These are phyloP conservation scores for Ganoderma multipileum DNA, from an alignment of 1,284 basidiomycete genomes.

Conservation along the genomic window DNA sequence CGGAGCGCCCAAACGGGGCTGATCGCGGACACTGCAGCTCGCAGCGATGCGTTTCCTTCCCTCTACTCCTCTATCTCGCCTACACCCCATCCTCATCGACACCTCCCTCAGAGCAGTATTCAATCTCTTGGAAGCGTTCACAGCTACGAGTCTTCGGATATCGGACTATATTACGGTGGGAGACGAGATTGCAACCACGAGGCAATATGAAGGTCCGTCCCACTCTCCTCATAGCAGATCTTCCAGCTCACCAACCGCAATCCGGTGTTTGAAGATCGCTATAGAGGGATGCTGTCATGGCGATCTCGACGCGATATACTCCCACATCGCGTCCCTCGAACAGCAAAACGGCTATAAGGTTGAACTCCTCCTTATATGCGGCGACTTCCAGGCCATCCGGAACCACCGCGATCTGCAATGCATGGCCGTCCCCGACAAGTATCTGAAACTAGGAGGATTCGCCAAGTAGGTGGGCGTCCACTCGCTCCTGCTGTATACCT, in stretches of 20 bases:
- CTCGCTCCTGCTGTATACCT: not conserved
- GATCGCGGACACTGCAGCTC: not conserved
- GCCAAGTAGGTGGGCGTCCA: constrained; percentile 64
- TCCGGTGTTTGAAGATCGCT: constrained; percentile 27
- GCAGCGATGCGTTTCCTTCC: not conserved
- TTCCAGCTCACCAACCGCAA: not conserved
- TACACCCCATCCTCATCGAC: not conserved
- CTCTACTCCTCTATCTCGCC: not conserved
- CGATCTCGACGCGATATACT: constrained; percentile 86
- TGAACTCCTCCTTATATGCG: constrained; percentile 90
- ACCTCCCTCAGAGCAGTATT: not conserved
- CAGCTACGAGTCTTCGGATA: not conserved
- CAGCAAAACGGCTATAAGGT: constrained; percentile 68
- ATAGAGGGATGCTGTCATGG: constrained; percentile 95
- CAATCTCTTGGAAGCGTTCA: not conserved
- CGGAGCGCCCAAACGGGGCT: not conserved
- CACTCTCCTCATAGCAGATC: not conserved
- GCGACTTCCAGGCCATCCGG: constrained; percentile 95
- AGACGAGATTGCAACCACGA: not conserved
- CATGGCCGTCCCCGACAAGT: constrained; percentile 93
- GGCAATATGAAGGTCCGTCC: constrained; percentile 24
- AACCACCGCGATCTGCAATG: constrained; percentile 88
- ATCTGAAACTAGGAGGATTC: constrained; percentile 85
- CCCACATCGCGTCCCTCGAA: constrained; percentile 73
- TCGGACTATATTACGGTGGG: not conserved